Conservation (phyloP, 2,329 filamentous ascomycete species). For the Curvularia spicifera region DNA sequence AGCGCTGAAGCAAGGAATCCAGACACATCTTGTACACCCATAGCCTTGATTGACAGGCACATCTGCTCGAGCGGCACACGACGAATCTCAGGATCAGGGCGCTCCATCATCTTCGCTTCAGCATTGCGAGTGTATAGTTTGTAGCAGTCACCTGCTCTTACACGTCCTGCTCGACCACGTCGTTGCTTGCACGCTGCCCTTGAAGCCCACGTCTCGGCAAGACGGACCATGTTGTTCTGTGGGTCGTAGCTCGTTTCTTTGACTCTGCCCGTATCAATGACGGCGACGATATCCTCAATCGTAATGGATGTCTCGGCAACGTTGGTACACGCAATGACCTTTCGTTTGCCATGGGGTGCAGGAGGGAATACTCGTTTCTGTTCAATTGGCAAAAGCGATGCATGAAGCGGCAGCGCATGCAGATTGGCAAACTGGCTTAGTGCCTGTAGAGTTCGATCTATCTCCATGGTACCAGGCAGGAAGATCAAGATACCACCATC, state of each 20-base stretch:
- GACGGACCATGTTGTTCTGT: slow-evolving; percentile 88
- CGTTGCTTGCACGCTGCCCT: slow-evolving; percentile 93
- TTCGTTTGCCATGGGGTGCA: slow-evolving; percentile 79
- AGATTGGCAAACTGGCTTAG: slow-evolving; percentile 70
- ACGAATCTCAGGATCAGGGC: slow-evolving; percentile 91
- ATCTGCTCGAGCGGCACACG: slow-evolving; percentile 93
- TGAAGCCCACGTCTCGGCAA: slow-evolving; percentile 95
- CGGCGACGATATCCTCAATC: slow-evolving; percentile 94
- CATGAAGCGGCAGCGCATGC: slow-evolving; percentile 86
- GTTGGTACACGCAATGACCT: slow-evolving; percentile 93
- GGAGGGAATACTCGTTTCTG: slow-evolving; percentile 84
- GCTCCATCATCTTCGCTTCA: slow-evolving; percentile 81
- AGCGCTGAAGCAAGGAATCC: slow-evolving; percentile 83
- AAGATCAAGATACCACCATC: slow-evolving; percentile 95
- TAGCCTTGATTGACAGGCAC: slow-evolving; percentile 91
- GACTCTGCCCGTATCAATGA: slow-evolving; percentile 93
- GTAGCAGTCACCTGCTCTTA: slow-evolving; percentile 89
- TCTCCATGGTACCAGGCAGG: slow-evolving; percentile 89
- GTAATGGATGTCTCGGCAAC: slow-evolving; percentile 98
- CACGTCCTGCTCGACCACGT: slow-evolving; percentile 89
- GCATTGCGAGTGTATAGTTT: slow-evolving; percentile 90
- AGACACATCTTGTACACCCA: slow-evolving; percentile 85
- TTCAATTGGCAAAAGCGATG: slow-evolving; percentile 85
- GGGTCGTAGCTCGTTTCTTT: slow-evolving; percentile 97
- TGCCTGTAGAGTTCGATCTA: slow-evolving; percentile 76